Base-by-base conservation (phyloP, 1,139 yeast species). In the Geotrichum candidum region DNA sequence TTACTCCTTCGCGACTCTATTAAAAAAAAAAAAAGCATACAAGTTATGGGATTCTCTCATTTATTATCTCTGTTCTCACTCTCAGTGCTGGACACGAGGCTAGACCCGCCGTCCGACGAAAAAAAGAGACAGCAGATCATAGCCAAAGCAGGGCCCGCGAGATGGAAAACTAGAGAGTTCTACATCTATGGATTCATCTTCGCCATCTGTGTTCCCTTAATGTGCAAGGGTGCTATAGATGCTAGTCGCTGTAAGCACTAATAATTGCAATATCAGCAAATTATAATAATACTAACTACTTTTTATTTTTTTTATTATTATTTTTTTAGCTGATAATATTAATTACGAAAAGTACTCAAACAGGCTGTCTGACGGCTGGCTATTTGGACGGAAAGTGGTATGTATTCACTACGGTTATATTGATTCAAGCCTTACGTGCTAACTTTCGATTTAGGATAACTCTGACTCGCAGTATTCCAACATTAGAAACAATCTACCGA, bases 391-490 rank as follows among this genome's bases (percentile, higher is more conserved):
- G 9, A 67, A 69, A 64, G 79, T 77, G 15, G 71, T 68, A 59
- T 27, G 67, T 61, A 41, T 41, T 41, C 22, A 9, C 48, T n/a
- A 31, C 11, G 5, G 27, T 25, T 11, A 23, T 48, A 15, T 53
- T 31, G 5, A 10, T 33, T 52, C 2, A 7, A 25, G 38, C 7
- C 27, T 18, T 6, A 13, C 38, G 13, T 31, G 51, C 53, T 55
- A 22, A 56, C 53, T 13, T 31, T 25, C 29, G 27, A 51, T 45
- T 27, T 41, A 69, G 66, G 81, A 95, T 72, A 92, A 92, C 72
- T 87, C 96, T 3, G 99, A 95, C 72, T 79, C 80, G 51, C 99
- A 95, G 73, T 95, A 94, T 71, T 78, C 90, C 38, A 90, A 91
- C 69, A 91, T 95, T 73, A 81, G 99, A 68, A 87, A 88, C 70